Base-by-base conservation (phyloP, 805 yeast species). In the Vanderwaltozyma yarrowii region DNA sequence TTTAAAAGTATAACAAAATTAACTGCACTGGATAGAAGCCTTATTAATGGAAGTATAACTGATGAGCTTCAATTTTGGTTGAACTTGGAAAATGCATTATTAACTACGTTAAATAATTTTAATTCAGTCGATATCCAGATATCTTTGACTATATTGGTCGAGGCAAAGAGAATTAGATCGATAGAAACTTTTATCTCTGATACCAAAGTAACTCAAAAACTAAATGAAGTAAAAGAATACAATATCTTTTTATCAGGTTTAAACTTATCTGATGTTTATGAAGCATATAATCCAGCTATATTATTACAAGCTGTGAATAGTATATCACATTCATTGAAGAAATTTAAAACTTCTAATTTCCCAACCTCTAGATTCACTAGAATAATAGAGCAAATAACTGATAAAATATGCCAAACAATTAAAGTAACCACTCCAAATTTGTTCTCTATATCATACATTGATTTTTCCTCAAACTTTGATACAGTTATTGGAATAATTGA, bases 21-120 rank as follows among this genome's bases (percentile, higher is more conserved):
- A 5, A 73, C 39, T 13, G 11, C 25, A 2, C 32, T 45, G 16
- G 43, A 86, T 0, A 62, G 64, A 18, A 71, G 71, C 20, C 74
- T 81, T 0, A 42, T 60, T 0, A 76, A 71, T 20, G 86, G 83
- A 2, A 60, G 74, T 0, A 68, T 75, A 1, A 46, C 59, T 2
- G 86, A 80, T 30, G 96, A 88, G 50, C 66, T 81, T 3, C 73
- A 69, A 33, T 87, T 82, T 46, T 88, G 96, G 96, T 61, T 65
- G 8, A 72, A 85, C 0, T 66, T 83, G 64, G 89, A 83, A 48
- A 51, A 59, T 2, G 78, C 84, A 0, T 62, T 88, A 31, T 40
- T 47, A 2, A 62, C 76, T 1, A 66, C 83, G 1, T 71, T 73
- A 37, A 64, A 65, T 1, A 95, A 86, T 51, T 57, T 83, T 1